Conservation (phyloP, 1,139 yeast genomes). For the Candida sp. region DNA sequence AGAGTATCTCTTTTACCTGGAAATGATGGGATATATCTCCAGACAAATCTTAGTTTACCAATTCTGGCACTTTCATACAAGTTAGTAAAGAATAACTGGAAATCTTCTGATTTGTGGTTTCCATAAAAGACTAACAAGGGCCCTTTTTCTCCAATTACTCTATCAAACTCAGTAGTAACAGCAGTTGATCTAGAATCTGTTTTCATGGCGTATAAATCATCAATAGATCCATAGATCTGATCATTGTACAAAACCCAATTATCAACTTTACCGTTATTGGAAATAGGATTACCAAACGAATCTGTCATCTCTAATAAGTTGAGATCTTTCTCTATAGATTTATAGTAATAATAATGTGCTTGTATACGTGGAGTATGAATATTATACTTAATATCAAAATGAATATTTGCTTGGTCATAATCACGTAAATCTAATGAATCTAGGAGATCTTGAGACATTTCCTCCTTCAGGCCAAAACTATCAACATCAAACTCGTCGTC, state of each 20-base stretch:
- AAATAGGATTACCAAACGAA: conserved; percentile 31
- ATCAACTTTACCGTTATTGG: conserved; percentile 21
- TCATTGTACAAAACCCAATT: conserved; percentile 56
- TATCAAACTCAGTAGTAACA: conserved; percentile 39
- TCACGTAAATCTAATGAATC: conserved; percentile 19
- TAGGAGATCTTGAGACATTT: conserved; percentile 33
- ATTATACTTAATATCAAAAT: conserved; percentile 52
- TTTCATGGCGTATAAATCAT: conserved; percentile 62
- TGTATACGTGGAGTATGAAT: conserved; percentile 59
- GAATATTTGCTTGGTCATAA: conserved; percentile 30
- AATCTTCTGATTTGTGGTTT: conserved; percentile 43
- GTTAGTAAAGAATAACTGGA: conserved; percentile 55
- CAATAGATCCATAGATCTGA: conserved; percentile 58
- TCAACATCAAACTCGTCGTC: conserved; percentile 22
- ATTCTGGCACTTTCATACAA: conserved; percentile 56
- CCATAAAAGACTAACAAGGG: conserved; percentile 50
- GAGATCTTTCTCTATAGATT: conserved; percentile 15
- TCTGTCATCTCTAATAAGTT: conserved; percentile 25
- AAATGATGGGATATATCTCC: conserved; percentile 66
- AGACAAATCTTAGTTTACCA: conserved; percentile 69
- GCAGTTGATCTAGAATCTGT: conserved; percentile 9
- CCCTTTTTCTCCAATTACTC: conserved; percentile 53
- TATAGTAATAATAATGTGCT: conserved; percentile 57
- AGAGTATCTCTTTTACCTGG: conserved; percentile 28
- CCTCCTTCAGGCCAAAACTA: conserved; percentile 26